Evolutionary conservation across 2,329 filamentous ascomycete genomes (phyloP).

Genomic region (Exophiala calicioides): DNA sequence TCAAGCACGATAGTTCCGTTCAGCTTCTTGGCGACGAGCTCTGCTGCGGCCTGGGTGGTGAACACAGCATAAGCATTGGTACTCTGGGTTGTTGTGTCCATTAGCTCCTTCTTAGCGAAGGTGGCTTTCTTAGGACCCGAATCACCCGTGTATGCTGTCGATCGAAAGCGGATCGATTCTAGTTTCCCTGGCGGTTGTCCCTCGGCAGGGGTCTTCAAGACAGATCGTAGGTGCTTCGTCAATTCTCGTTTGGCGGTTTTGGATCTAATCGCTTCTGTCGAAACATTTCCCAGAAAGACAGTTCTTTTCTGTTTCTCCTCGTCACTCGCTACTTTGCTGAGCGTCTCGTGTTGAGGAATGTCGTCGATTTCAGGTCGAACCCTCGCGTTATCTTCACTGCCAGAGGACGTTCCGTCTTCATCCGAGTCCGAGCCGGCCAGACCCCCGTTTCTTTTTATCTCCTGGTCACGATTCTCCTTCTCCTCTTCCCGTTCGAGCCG

Average conservation of each 20-base stretch:
- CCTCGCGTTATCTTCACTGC: slow-evolving; percentile 28
- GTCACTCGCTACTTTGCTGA: slow-evolving; percentile 35
- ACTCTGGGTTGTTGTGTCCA: slow-evolving; percentile 87
- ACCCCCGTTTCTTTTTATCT: slow-evolving; percentile 39
- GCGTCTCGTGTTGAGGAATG: slow-evolving; percentile 43
- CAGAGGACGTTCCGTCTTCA: slow-evolving; percentile 36
- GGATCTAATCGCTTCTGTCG: slow-evolving; percentile 75
- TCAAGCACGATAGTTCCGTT: slow-evolving; percentile 84
- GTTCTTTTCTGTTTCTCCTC: slow-evolving; percentile 82
- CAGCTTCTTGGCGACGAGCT: slow-evolving; percentile 71
- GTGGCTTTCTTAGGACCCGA: slow-evolving; percentile 90
- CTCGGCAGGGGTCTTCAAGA: slow-evolving; percentile 58
- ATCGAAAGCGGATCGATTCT: slow-evolving; percentile 91
- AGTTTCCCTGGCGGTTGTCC: slow-evolving; percentile 66
- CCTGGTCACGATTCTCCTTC: slow-evolving; percentile 33
- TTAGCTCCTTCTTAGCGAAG: slow-evolving; percentile 84
- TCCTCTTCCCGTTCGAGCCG: slow-evolving; percentile 31
- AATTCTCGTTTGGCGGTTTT: slow-evolving; percentile 79
- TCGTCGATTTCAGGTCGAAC: slow-evolving; percentile 29
- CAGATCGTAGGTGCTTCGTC: slow-evolving; percentile 74
- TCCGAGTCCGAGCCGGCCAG: slow-evolving; percentile 39
- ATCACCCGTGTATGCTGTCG: slow-evolving; percentile 76
- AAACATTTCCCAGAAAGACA: slow-evolving; percentile 90
- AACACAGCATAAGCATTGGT: slow-evolving; percentile 96
- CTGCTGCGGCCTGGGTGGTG: slow-evolving; percentile 70